A percentile compares a stretch with the other conserved stretches of the same genome.
These are phyloP conservation scores for Agaricus subrufescens DNA, from an alignment of 768 basidiomycete genomes.

Conservation along the genomic window DNA sequence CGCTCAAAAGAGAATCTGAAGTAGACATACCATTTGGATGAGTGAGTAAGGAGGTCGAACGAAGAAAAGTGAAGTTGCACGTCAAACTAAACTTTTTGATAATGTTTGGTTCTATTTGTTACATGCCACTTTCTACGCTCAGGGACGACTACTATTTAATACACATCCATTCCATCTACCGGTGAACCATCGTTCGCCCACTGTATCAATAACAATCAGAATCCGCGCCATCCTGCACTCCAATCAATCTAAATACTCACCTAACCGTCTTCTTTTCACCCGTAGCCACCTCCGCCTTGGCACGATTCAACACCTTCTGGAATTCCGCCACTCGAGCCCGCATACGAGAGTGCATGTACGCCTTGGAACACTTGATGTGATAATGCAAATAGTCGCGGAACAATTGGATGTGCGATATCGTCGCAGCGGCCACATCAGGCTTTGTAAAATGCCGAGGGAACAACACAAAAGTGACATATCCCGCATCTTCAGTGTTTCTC, in stretches of 20 bases:
- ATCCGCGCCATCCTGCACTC: constrained; percentile 7
- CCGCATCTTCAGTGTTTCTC: constrained; percentile 79
- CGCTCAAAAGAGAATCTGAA: too few relatives aligned
- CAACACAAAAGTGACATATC: constrained; percentile 96
- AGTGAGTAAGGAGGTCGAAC: too few relatives aligned
- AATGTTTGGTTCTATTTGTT: neutral
- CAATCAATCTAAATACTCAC: constrained; percentile 37
- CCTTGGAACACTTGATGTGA: constrained; percentile 98
- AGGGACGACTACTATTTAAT: too few relatives aligned
- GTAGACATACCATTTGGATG: too few relatives aligned
- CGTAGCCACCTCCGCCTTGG: constrained; percentile 85
- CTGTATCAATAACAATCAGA: constrained; percentile 22
- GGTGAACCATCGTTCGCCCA: constrained; percentile 53
- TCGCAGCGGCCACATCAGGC: constrained; percentile 58
- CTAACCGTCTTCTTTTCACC: constrained; percentile 88
- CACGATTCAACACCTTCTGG: constrained; percentile 92
- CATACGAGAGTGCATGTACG: constrained; percentile 99
- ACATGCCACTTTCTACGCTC: neutral
- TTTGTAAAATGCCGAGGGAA: constrained; percentile 94
- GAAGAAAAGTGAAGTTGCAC: too few relatives aligned
- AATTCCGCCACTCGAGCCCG: constrained; percentile 91
- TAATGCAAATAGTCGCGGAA: constrained; percentile 99
- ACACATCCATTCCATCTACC: constrained; percentile 26
- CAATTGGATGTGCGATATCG: constrained; percentile 92
- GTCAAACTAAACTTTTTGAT: too few relatives aligned